Percentiles rank a stretch among this genome's conserved stretches.
These are phyloP conservation scores for Calocybe cyanea DNA, from an alignment of 768 basidiomycete genomes.

Conservation along the genomic window DNA sequence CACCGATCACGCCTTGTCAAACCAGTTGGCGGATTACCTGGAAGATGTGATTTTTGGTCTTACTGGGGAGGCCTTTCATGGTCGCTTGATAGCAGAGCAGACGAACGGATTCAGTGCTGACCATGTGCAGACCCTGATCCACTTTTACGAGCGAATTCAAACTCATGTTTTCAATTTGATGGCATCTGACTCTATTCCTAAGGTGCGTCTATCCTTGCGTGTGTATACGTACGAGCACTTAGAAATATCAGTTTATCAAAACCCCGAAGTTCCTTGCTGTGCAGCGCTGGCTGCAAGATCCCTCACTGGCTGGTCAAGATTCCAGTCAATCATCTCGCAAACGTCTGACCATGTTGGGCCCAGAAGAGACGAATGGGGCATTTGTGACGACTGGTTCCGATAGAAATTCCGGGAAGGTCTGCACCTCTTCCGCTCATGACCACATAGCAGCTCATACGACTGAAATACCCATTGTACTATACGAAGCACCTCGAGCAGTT, in stretches of 20 bases:
- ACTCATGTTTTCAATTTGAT: slow-evolving; percentile 95
- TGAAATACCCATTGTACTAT: too few relatives aligned
- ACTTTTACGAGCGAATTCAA: slow-evolving; percentile 94
- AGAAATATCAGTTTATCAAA: slow-evolving; percentile 73
- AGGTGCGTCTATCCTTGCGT: slow-evolving; percentile 43
- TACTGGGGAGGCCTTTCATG: slow-evolving; percentile 74
- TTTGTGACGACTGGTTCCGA: slow-evolving; percentile 84
- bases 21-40: slow-evolving; percentile 91
- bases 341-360: slow-evolving; percentile 68
- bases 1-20: slow-evolving; percentile 94
- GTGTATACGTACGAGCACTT: slow-evolving; percentile 9
- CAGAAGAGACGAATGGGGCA: slow-evolving; percentile 80
- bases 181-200: slow-evolving; percentile 99
- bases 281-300: slow-evolving; percentile 74
- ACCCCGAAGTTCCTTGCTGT: slow-evolving; percentile 78
- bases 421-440: too few relatives aligned
- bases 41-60: slow-evolving; percentile 80
- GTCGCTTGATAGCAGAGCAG: slow-evolving; percentile 78
- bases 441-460: too few relatives aligned
- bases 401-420: too few relatives aligned
- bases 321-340: slow-evolving; percentile 49
- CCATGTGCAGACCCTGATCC: slow-evolving; percentile 90
- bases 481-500: too few relatives aligned
- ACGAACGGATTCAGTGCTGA: slow-evolving; percentile 87
- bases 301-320: slow-evolving; percentile 61